Conservation (phyloP, 352 stramenopile genomes). For the Thalassiosira allenii region DNA sequence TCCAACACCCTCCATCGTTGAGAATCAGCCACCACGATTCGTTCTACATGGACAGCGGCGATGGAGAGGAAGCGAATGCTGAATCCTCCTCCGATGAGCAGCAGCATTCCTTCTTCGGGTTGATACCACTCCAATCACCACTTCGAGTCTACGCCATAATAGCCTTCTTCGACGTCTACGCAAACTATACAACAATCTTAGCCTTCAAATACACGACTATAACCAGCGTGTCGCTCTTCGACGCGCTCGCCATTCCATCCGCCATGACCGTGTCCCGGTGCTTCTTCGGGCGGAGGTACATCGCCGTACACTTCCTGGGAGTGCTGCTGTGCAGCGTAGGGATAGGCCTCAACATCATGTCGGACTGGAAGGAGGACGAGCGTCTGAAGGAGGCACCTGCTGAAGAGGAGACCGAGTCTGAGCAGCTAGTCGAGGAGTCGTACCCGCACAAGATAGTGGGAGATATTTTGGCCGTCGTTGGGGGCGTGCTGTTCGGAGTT, state of each 20-base stretch:
- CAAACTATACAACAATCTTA: conserved; percentile 93
- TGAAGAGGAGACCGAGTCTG: conserved; percentile 84
- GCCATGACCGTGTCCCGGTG: conserved; percentile 94
- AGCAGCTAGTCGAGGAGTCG: conserved; percentile 58
- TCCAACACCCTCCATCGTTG: conserved; percentile 5
- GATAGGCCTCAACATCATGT: conserved; percentile 92
- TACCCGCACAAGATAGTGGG: conserved; percentile 76
- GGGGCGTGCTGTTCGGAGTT: conserved; percentile 77
- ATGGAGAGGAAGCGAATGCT: conserved; percentile 1
- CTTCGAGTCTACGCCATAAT: conserved; percentile 59
- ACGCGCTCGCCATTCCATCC: conserved; percentile 95
- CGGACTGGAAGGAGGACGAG: conserved; percentile 86
- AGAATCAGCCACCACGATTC: not conserved
- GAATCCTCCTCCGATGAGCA: not conserved
- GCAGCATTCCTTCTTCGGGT: conserved; percentile 81
- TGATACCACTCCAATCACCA: conserved; percentile 76
- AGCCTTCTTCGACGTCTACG: conserved; percentile 91
- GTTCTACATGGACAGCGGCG: not conserved
- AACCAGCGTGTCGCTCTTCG: conserved; percentile 94
- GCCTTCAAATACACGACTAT: conserved; percentile 97
- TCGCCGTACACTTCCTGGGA: conserved; percentile 77
- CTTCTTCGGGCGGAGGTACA: conserved; percentile 87
- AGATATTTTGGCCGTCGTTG: conserved; percentile 71
- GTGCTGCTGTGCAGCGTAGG: conserved; percentile 92
- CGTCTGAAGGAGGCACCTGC: conserved; percentile 69